Base-by-base conservation (phyloP, 148 eudicot genomes). In the Cornus controversa region DNA sequence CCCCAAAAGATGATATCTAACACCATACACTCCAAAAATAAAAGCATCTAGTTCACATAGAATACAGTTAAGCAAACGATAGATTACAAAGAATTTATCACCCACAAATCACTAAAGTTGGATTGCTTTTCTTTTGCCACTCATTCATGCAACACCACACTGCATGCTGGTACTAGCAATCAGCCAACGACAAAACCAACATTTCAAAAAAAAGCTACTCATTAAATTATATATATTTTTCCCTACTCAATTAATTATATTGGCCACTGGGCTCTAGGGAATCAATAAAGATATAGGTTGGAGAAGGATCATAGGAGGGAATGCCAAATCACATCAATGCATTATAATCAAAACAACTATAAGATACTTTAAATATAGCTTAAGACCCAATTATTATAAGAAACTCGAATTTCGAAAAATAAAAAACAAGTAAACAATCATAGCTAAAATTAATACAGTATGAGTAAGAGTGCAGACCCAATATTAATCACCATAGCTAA, bases 21-120 rank as follows among this genome's bases (percentile, higher is more conserved):
- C 66, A 69, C 75, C 58, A 31, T 74, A 23, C 28, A 14, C 15
- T 67, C n/a, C 66, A 28, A 69, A 60, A 78, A 25, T 27, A 25
- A 70, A 78, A 73, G 81, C 79, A 84, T 78, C 57, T 50, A 81
- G 67, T 66, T 70, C 69, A 25, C 66, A 62, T 60, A 67, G 42
- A 67, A 66, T 50, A 75, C 62, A 66, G 13, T 22, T 5, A 11
- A 15, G 31, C 18, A 75, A 42, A 31, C 77, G 24, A 25, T 24
- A 75, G 50, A 67, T 66, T n/a, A 76, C 45, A 76, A 67, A 67
- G 13, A 22, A 31, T 24, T 13, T 42, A 50, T 20, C 31, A 60
- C 8, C 47, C 72, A 18, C 40, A 45, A 29, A 24, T 54, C 9
- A 76, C 71, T 71, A 50, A 71, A 75, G 60, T 76, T 64, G 37